Evolutionary conservation across 2,329 filamentous ascomycete species (phyloP), one percentile per base, ranked within the genome.

Genomic region (Hypoxylon sp.): DNA sequence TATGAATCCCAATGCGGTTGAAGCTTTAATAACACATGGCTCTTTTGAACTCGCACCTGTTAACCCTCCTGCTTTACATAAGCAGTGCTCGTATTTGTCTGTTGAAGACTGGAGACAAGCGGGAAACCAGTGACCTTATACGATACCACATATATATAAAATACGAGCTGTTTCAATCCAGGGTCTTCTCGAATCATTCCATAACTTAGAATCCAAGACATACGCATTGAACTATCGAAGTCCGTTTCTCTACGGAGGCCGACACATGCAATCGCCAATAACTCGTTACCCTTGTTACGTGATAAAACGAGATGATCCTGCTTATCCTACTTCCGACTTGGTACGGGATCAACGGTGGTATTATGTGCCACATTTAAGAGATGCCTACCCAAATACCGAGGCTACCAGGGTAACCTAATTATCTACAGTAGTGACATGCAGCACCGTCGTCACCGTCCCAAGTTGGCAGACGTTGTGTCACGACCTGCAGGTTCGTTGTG

Each of bases 401-500:
- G 53, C 25, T 53, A 13, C 34, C n/a, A 17, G 34, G 34, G 23
- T 38, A 17, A 21, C 51, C 17, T 61, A 65, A 45, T 41, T 45
- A 32, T n/a, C 17, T 34, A 53, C 34, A 43, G 38, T 13, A 4
- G 38, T 57, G 49, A 66, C 43, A 32, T 67, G 59, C 59, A 67
- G 36, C 45, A 23, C 21, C 23, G 17, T 48, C 38, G 17, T 48
- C 38, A 46, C 51, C 57, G 48, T 67, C 60, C 67, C 63, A 62
- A 28, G 60, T 56, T 58, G 49, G 50, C 28, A 63, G 52, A 58
- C 41, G 67, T 41, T 64, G 63, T 69, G 67, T 67, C 48, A 67
- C 67, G 49, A 55, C 30, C 67, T 69, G 67, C 67, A 70, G 60
- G 64, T 65, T 67, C 52, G 48, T 34, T 28, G 53, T 67, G 30